Conservation (phyloP, 2,329 filamentous ascomycete genomes). For the Pestalotiopsis sp. region DNA sequence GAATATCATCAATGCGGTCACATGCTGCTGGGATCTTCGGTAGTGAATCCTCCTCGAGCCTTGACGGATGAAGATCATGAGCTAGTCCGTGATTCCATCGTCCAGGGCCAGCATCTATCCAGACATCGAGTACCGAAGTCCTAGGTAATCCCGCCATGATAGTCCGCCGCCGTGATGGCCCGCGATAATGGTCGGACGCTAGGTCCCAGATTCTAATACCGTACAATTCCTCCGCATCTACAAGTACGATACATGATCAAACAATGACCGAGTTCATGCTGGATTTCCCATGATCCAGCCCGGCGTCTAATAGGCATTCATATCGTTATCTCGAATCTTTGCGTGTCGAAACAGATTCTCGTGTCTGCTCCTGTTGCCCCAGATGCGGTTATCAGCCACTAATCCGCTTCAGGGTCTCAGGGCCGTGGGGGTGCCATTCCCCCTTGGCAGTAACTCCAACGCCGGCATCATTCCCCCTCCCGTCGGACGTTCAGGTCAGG, state of each 20-base stretch:
- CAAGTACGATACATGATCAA: too few species aligned
- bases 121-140: too few species aligned
- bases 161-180: too few species aligned
- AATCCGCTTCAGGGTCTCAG: constrained; percentile 3
- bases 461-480: neutral
- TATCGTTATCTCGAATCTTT: constrained; percentile 13
- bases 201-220: too few species aligned
- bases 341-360: neutral
- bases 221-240: too few species aligned
- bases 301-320: constrained; percentile 6
- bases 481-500: neutral
- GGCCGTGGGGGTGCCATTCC: constrained; percentile 3
- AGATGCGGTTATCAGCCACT: constrained; percentile 9
- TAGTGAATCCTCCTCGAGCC: neutral
- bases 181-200: too few species aligned
- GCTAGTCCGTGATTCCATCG: neutral
- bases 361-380: neutral
- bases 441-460: neutral
- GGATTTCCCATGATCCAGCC: too few species aligned
- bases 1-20: neutral
- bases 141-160: too few species aligned
- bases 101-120: too few species aligned
- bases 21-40: neutral
- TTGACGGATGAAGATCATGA: neutral
- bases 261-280: too few species aligned